Conservation (phyloP, 2,329 filamentous ascomycete genomes). For the Verticillium tricorpus region DNA sequence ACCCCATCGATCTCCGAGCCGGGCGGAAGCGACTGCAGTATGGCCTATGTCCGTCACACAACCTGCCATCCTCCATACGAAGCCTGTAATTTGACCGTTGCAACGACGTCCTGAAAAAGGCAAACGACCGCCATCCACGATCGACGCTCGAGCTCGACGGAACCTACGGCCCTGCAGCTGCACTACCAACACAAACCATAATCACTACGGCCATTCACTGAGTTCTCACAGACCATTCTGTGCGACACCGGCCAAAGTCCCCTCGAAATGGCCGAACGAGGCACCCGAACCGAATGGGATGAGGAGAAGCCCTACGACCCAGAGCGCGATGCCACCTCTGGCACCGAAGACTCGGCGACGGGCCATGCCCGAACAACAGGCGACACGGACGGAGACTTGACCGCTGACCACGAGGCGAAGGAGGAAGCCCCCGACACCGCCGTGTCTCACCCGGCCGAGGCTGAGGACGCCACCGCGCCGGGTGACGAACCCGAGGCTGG, state of each 20-base stretch:
- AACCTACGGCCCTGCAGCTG: not conserved
- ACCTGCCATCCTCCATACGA: not conserved
- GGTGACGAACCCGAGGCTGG: conserved; percentile 22
- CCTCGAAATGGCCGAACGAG: not conserved
- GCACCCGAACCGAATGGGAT: not conserved
- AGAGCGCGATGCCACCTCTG: not conserved
- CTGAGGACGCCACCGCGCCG: not conserved
- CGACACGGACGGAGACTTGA: not conserved
- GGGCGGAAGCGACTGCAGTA: not conserved
- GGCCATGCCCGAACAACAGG: not conserved
- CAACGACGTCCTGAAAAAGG: not conserved
- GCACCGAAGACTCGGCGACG: not conserved
- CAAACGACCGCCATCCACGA: not conserved
- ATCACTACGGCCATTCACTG: not conserved
- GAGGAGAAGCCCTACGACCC: not conserved
- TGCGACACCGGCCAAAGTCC: not conserved
- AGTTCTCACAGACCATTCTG: not conserved
- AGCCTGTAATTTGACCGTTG: not conserved
- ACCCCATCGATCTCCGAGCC: not conserved
- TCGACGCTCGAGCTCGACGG: not conserved
- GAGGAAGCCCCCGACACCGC: not conserved
- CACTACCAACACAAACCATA: not conserved
- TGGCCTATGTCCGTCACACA: not conserved
- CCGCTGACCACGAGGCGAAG: not conserved
- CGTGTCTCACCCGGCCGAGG: not conserved